Conservation (phyloP, 31 red algal genomes). For the Endocladia muricata region DNA sequence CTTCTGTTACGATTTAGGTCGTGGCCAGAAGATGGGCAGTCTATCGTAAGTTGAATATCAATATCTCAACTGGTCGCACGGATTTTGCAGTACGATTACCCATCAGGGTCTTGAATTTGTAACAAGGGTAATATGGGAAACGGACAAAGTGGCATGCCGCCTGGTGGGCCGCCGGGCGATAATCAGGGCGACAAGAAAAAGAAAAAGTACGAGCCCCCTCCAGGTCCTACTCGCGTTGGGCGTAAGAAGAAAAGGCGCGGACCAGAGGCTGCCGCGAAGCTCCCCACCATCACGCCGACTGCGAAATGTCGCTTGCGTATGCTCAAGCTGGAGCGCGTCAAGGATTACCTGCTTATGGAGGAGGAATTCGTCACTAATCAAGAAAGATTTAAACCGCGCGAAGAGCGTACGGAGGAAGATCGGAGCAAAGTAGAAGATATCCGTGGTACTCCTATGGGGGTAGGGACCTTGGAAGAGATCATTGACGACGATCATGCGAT, state of each 20-base stretch:
- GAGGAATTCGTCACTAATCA: slow-evolving; percentile 96
- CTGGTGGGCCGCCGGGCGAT: slow-evolving; percentile 50
- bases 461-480: slow-evolving; percentile 97
- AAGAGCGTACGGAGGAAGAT: slow-evolving; percentile 94
- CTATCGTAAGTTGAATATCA: neutral
- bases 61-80: neutral
- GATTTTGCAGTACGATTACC: neutral
- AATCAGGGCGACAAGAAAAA: slow-evolving; percentile 81
- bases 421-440: slow-evolving; percentile 93
- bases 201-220: slow-evolving; percentile 95
- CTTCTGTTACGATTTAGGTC: neutral
- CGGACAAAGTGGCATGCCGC: slow-evolving; percentile 62
- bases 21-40: neutral
- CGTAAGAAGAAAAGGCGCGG: slow-evolving; percentile 82
- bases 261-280: slow-evolving; percentile 68
- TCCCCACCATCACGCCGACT: slow-evolving; percentile 85
- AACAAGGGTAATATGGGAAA: slow-evolving; percentile 66
- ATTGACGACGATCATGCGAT: slow-evolving; percentile 99
- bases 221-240: slow-evolving; percentile 83
- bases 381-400: slow-evolving; percentile 82
- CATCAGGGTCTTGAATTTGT: too few relatives aligned
- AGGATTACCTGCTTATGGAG: slow-evolving; percentile 98
- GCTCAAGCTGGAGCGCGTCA: slow-evolving; percentile 93
- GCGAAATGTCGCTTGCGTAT: slow-evolving; percentile 88
- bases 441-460: slow-evolving; percentile 94